Evolutionary conservation across 345 rosid genomes (phyloP), one percentile per base, ranked within the genome.

Genomic region (Erucastrum elatum): DNA sequence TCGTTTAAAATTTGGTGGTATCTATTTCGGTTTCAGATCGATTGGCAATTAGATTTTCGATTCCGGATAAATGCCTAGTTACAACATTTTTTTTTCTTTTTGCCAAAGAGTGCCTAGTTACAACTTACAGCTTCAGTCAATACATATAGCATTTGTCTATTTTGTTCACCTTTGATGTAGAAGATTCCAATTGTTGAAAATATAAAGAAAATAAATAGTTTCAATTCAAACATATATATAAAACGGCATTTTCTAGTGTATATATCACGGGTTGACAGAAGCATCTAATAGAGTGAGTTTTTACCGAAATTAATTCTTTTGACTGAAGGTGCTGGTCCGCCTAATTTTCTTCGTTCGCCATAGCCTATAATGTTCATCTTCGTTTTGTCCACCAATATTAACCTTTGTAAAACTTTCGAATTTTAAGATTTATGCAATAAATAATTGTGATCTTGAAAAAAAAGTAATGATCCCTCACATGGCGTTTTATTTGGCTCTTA

Each of bases 401-500:
- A 51, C 27, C 29, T 71, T 66, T 13, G 21, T 29, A 3, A 1
- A 16, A 10, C 34, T 58, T 71, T 64, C 44, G 29, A 64, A 12
- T 70, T 58, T 64, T 64, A 9, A 71, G 31, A 71, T 5, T 46
- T 6, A 64, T 51, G 73, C 13, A 7, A 59, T 66, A 33, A 46
- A 46, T 49, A 21, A 66, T 66, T 58, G n/a, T 66, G 53, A 46
- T 46, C 4, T 12, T 17, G 60, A 68, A 70, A 1, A 72, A 72
- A 78, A 68, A 51, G 75, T 68, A 79, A 67, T 51, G 56, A 51
- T 51, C 56, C 82, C 56, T 73, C 16, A 72, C 56, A 49, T 66
- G 9, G 34, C 35, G 60, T 58, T 29, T 71, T 37, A 58, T 39
- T 56, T 56, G 81, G 72, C 69, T 78, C 55, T 72, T 60, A 64